Conservation (phyloP, 2,329 filamentous ascomycete species). For the Arthroderma sp. region DNA sequence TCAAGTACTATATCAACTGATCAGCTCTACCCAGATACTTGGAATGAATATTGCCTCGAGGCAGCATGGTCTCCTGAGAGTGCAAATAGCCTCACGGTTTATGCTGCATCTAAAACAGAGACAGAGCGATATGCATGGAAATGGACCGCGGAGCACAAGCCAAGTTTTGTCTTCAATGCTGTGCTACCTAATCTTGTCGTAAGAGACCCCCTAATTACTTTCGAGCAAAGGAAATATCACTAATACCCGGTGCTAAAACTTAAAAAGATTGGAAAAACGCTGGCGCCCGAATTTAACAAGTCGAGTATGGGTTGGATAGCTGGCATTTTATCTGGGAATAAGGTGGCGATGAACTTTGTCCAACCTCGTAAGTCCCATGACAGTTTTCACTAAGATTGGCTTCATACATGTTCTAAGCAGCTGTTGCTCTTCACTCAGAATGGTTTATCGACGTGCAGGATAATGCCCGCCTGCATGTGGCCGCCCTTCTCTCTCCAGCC, state of each 20-base stretch:
- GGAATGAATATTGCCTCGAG: conserved; percentile 24
- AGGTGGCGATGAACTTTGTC: background rate
- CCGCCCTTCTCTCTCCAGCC: background rate
- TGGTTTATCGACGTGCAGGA: conserved; percentile 1
- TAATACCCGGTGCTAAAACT: too few species aligned
- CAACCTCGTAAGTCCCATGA: background rate
- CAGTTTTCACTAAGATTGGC: background rate
- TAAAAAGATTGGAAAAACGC: background rate
- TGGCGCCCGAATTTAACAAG: background rate
- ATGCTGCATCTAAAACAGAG: conserved; percentile 35
- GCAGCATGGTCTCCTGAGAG: conserved; percentile 21
- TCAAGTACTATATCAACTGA: too few species aligned
- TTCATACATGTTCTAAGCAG: background rate
- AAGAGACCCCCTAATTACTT: background rate
- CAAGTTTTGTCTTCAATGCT: conserved; percentile 32
- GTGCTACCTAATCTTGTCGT: conserved; percentile 22
- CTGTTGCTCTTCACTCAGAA: background rate
- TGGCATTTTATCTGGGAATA: background rate
- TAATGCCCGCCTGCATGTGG: background rate
- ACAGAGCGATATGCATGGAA: conserved; percentile 36
- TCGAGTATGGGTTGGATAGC: background rate
- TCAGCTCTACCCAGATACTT: conserved; percentile 13
- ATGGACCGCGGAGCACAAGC: conserved; percentile 32
- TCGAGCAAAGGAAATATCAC: too few species aligned
- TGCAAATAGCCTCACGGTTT: conserved; percentile 23